These are phyloP conservation scores for Penicillium psychrosexuale DNA, from an alignment of 2,329 filamentous ascomycete species.

Conservation along the genomic window DNA sequence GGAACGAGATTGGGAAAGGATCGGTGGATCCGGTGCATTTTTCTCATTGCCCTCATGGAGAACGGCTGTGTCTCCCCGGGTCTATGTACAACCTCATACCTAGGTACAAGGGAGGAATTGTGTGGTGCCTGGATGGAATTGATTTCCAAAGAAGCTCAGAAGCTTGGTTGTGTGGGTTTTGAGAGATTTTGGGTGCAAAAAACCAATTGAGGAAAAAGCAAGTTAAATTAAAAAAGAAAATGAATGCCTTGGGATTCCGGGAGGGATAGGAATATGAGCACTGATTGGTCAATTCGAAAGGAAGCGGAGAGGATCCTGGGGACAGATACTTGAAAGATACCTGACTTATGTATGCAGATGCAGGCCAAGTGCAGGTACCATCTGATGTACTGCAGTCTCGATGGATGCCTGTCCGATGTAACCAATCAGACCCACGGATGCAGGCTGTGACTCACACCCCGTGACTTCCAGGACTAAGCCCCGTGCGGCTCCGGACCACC, in stretches of 20 bases:
- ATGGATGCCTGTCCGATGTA: conserved; percentile 1
- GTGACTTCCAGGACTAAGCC: conserved; percentile 24
- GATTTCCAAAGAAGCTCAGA: neutral
- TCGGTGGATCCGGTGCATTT: conserved; percentile 14
- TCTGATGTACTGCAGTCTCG: neutral
- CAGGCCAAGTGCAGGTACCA: neutral
- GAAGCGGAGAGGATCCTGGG: neutral
- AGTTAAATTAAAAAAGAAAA: neutral
- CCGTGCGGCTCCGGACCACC: conserved; percentile 8
- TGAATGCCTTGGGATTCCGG: neutral
- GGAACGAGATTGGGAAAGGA: conserved; percentile 29
- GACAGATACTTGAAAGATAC: conserved; percentile 3
- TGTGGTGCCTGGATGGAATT: neutral
- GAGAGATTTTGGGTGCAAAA: neutral
- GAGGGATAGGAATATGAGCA: neutral
- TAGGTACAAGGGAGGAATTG: neutral
- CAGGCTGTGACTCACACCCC: conserved; percentile 40
- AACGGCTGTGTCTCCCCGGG: conserved; percentile 1
- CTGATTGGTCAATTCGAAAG: conserved; percentile 1
- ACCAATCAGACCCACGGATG: conserved; percentile 25
- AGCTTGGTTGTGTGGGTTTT: neutral
- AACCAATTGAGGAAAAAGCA: neutral
- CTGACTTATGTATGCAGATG: neutral
- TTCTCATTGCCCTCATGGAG: conserved; percentile 1
- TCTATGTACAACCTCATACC: neutral